Percentiles rank a stretch among this genome's conserved stretches.
Evolutionary conservation across 495 filamentous ascomycete genomes (phyloP).

Genomic region (Xylaria flabelliformis): DNA sequence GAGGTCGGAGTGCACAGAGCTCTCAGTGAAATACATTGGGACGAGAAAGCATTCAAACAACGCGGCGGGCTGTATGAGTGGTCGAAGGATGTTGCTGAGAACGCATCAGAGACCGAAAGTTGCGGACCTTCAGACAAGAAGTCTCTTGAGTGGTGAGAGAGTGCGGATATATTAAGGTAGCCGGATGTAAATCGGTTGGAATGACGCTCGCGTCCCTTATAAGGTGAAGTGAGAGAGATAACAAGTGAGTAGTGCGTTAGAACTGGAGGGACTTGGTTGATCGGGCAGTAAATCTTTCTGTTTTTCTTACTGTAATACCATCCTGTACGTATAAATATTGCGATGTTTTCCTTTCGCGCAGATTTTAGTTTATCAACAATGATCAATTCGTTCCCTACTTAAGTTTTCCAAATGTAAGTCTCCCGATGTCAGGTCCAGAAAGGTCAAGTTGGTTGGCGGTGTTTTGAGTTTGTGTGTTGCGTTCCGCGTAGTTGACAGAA

Average conservation of each 20-base stretch:
- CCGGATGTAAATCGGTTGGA: background rate
- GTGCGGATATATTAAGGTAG: background rate
- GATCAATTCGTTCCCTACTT: no score
- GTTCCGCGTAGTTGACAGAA: no score
- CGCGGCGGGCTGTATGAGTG: conserved; percentile 63
- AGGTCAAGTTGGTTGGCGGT: no score
- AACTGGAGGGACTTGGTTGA: no score
- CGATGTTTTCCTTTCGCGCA: no score
- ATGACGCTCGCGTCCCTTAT: background rate
- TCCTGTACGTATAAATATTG: no score
- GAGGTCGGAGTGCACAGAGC: conserved; percentile 60
- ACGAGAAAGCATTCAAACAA: conserved; percentile 53
- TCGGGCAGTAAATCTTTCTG: no score
- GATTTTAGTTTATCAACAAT: no score
- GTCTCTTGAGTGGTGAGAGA: conserved; percentile 29
- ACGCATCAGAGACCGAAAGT: background rate
- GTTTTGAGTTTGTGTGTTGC: no score
- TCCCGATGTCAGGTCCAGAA: no score
- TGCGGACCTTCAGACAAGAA: conserved; percentile 19
- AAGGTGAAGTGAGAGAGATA: background rate
- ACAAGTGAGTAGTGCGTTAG: background rate
- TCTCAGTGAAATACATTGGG: conserved; percentile 57
- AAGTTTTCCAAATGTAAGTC: no score
- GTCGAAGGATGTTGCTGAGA: conserved; percentile 41
- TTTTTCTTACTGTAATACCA: no score